These are phyloP conservation scores for Flaveria sonorensis DNA, from an alignment of 129 eudicot genomes.

Conservation along the genomic window DNA sequence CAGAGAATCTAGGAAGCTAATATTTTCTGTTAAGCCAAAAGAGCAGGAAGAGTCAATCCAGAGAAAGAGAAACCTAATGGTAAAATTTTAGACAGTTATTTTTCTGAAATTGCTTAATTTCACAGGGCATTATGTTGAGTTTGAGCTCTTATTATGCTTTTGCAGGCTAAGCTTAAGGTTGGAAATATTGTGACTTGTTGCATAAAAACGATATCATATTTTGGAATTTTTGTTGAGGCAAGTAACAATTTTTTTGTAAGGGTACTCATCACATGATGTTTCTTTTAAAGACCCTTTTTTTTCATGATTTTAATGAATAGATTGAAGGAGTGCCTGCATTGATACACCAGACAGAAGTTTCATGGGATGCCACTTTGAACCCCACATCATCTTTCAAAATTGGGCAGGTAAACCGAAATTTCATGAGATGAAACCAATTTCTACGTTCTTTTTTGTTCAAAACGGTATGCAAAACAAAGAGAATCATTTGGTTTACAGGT, in stretches of 20 bases:
- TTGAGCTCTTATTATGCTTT: slow-evolving; percentile 22
- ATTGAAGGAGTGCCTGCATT: slow-evolving; percentile 95
- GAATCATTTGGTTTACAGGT: slow-evolving; percentile 46
- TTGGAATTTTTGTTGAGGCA: slow-evolving; percentile 96
- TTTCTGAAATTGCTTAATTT: slow-evolving; percentile 6
- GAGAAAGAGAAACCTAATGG: slow-evolving; percentile 81
- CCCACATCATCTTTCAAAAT: slow-evolving; percentile 61
- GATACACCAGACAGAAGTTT: slow-evolving; percentile 90
- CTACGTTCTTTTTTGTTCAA: not conserved
- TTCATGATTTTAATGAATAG: slow-evolving; percentile 41
- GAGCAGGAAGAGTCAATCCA: slow-evolving; percentile 77
- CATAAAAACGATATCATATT: slow-evolving; percentile 73
- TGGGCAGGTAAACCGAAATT: slow-evolving; percentile 64
- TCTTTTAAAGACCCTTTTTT: not conserved
- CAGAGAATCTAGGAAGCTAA: slow-evolving; percentile 66
- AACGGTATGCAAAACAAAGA: not conserved
- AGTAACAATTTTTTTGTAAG: slow-evolving; percentile 5
- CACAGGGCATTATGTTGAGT: slow-evolving; percentile 5
- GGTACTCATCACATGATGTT: slow-evolving; percentile 8
- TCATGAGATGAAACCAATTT: not conserved
- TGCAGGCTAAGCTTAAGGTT: slow-evolving; percentile 72
- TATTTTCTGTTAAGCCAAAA: slow-evolving; percentile 71
- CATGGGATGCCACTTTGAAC: slow-evolving; percentile 78
- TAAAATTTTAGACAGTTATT: slow-evolving; percentile 21
- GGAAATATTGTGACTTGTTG: slow-evolving; percentile 80